Evolutionary conservation across 148 eudicot species (phyloP), one percentile per base, ranked within the genome.

Genomic region (Vaccinium darrowii): DNA sequence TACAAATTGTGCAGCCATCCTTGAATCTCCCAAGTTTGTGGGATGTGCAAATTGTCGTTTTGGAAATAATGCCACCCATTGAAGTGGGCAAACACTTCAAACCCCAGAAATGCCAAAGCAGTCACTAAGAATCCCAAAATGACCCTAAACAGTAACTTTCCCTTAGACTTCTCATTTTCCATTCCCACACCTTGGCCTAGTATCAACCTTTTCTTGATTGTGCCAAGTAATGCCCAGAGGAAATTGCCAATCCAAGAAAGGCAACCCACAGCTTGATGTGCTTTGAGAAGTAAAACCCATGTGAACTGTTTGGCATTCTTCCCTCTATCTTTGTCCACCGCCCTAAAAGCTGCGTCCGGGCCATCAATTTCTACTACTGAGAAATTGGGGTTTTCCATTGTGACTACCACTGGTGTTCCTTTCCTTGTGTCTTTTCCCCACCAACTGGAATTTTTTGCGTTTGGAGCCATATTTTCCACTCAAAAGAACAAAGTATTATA

Each of bases 191-290:
- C 91, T 84, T 87, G 87, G 25, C 92, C 85, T 25, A 90, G 82
- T 50, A 90, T 63, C 63, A 91, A 65, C 65, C 93, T 89, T 71
- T 85, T 90, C 81, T 89, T 89, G 25, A 91, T 88, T 25, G 92
- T 50, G 27, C 88, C 89, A 47, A 90, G 82, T 23, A 91, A 82
- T 78, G 88, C 78, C 88, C 91, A 91, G 65, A 91, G 84, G 14
- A 88, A 78, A 69, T 83, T 90, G 10, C 93, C 93, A n/a, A 91
- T 57, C 93, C 93, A 90, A 47, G 92, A 88, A 12, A 91, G 54
- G 83, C 87, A 89, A 80, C 93, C 93, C 18, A 90, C 93, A 13
- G 93, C 93, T 83, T 86, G 88, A 65, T 91, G 93, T 50, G 92
- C 93, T 78, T 87, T 90, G 25, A 91, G 88, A 77, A 91, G 81